phyloP scores from a whole-genome alignment of 208 protist genomes.

The Leishmania arabica region DNA sequence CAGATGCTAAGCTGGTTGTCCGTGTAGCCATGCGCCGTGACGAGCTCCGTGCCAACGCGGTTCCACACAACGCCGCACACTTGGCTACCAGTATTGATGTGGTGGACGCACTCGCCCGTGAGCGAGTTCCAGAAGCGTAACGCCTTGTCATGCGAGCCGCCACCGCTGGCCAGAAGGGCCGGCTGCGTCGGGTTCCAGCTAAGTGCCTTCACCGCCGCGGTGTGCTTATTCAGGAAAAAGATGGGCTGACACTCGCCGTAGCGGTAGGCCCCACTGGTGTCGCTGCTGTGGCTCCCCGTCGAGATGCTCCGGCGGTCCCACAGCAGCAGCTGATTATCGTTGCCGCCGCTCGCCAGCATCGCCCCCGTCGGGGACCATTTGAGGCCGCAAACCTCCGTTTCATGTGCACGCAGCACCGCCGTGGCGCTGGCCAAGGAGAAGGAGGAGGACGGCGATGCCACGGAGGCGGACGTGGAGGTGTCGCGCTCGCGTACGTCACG shows the following conservation, averaged over 20 bases:
- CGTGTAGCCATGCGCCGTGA: constrained; percentile 98
- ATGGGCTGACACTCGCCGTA: constrained; percentile 49
- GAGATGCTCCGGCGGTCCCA: constrained; percentile 89
- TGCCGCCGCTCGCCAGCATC: constrained; percentile 97
- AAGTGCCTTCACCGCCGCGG: constrained; percentile 98
- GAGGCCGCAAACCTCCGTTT: constrained; percentile 97
- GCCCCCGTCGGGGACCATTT: constrained; percentile 93
- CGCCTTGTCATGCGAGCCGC: constrained; percentile 97
- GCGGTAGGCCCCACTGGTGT: constrained; percentile 3
- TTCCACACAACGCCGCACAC: constrained; percentile 98
- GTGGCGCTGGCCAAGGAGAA: constrained; percentile 15
- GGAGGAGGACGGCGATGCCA: constrained; percentile 14
- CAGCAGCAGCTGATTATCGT: constrained; percentile 98
- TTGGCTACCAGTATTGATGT: constrained; percentile 96
- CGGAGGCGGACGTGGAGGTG: constrained; percentile 1
- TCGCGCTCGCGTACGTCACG: constrained; percentile 93
- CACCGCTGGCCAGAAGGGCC: constrained; percentile 97
- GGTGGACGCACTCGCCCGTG: constrained; percentile 93
- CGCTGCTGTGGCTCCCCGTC: constrained; percentile 2
- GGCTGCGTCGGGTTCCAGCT: constrained; percentile 97
- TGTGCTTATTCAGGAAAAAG: constrained; percentile 93
- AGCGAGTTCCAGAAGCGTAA: constrained; percentile 98
- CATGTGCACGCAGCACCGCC: constrained; percentile 81
- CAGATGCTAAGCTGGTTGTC: constrained; percentile 99
- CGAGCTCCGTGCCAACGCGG: constrained; percentile 94